phyloP scores from a whole-genome alignment of 1,139 yeast species.

The Pichia terricola region DNA sequence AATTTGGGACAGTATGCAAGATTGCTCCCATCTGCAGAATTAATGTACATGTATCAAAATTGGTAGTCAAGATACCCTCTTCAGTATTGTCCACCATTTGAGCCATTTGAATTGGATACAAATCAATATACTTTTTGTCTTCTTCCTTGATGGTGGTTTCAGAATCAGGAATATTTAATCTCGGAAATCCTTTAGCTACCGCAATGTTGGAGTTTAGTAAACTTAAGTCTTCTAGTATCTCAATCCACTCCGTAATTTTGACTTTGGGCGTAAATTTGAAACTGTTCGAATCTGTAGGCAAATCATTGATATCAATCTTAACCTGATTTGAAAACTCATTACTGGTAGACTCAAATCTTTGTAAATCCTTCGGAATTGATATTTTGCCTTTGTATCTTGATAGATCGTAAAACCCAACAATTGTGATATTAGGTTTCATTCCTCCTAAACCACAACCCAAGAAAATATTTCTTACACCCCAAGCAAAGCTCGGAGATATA shows the following conservation, averaged over 20 bases:
- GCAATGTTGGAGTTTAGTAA: constrained; percentile 91
- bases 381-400: constrained; percentile 14
- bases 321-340: constrained; percentile 20
- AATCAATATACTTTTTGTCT: constrained; percentile 55
- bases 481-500: constrained; percentile 74
- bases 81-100: constrained; percentile 55
- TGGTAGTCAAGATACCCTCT: constrained; percentile 59
- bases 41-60: constrained; percentile 89
- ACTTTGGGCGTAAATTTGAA: constrained; percentile 32
- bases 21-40: constrained; percentile 91
- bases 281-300: constrained; percentile 63
- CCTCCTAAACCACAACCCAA: constrained; percentile 94
- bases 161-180: constrained; percentile 31
- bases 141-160: constrained; percentile 24
- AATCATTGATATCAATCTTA: constrained; percentile 21
- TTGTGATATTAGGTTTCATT: constrained; percentile 93
- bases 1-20: constrained; percentile 80
- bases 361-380: constrained; percentile 15
- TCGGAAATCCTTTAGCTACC: constrained; percentile 76
- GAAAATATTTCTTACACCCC: constrained; percentile 94
- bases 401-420: constrained; percentile 75
- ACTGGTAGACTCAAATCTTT: constrained; percentile 16
- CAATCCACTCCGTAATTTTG: constrained; percentile 78
- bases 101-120: constrained; percentile 95
- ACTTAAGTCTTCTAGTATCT: constrained; percentile 82